phyloP scores from a whole-genome alignment of 441 rosid genomes.

The Dalechampia spathulata region DNA sequence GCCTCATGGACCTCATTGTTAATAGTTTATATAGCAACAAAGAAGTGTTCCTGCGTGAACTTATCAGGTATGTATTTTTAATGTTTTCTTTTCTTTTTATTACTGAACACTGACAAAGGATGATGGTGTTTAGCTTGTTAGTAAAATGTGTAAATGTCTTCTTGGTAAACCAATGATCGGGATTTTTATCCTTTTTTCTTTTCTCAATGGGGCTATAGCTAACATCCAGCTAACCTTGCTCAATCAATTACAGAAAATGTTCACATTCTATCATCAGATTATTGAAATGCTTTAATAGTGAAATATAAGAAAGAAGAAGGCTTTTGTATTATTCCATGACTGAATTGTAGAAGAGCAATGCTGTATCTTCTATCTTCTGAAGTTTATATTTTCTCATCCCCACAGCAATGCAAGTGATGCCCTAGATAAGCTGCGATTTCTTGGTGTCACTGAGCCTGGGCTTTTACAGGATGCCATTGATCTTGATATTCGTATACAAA shows the following conservation, averaged over 20 bases:
- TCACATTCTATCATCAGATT: background rate
- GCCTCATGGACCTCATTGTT: conserved; percentile 95
- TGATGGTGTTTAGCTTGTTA: background rate
- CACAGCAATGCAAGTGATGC: conserved; percentile 97
- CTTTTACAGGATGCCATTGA: conserved; percentile 61
- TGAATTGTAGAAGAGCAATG: background rate
- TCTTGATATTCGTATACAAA: conserved; percentile 81
- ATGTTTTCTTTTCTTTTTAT: background rate
- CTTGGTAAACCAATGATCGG: too few species aligned
- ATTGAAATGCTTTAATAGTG: background rate
- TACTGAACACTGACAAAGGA: background rate
- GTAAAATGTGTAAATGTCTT: too few species aligned
- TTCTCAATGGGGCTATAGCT: too few species aligned
- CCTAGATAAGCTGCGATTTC: conserved; percentile 80
- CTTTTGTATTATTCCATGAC: background rate
- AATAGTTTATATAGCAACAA: conserved; percentile 91
- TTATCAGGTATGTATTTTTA: conserved; percentile 46
- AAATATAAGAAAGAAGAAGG: background rate
- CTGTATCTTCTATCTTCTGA: background rate
- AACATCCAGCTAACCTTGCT: too few species aligned
- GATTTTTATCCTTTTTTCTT: too few species aligned
- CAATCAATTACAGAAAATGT: too few species aligned
- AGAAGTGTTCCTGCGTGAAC: conserved; percentile 94
- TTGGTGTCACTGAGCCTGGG: conserved; percentile 70
- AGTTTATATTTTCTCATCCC: conserved; percentile 6